A percentile compares a stretch with the other conserved stretches of the same genome.
These are phyloP conservation scores for Rhynchospora pubera DNA, from an alignment of 176 grass and related monocot species.

Conservation along the genomic window DNA sequence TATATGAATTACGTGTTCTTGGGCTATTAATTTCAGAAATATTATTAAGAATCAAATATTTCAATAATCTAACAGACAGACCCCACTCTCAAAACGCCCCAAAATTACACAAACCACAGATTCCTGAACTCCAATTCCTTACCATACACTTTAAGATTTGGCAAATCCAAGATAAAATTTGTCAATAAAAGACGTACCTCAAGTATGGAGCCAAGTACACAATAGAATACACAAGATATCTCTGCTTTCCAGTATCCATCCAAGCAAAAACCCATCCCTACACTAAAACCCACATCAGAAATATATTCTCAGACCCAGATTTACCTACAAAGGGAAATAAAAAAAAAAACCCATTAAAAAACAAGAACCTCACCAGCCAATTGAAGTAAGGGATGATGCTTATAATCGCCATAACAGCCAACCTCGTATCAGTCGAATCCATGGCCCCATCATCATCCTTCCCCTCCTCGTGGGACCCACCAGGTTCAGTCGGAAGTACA, in stretches of 20 bases:
- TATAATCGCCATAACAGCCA: conserved; percentile 89
- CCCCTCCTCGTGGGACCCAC: conserved; percentile 9
- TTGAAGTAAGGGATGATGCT: conserved; percentile 97
- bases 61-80: too few species aligned
- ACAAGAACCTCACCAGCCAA: conserved; percentile 56
- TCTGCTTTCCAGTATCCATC: conserved; percentile 61
- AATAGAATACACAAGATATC: conserved; percentile 69
- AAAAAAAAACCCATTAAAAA: not conserved
- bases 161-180: not conserved
- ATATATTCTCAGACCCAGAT: conserved; percentile 5
- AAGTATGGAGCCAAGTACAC: conserved; percentile 92
- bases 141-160: not conserved
- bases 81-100: not conserved
- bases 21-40: too few species aligned
- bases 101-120: conserved; percentile 1
- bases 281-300: not conserved
- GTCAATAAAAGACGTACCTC: conserved; percentile 40
- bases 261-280: conserved; percentile 96
- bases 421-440: conserved; percentile 66
- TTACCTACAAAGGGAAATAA: not conserved
- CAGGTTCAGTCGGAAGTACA: conserved; percentile 24
- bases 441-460: conserved; percentile 39
- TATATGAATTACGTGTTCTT: too few species aligned
- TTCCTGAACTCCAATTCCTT: not conserved
- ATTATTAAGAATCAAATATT: too few species aligned